phyloP scores from a whole-genome alignment of 306 rosid genomes.

The Trifolium fragiferum region DNA sequence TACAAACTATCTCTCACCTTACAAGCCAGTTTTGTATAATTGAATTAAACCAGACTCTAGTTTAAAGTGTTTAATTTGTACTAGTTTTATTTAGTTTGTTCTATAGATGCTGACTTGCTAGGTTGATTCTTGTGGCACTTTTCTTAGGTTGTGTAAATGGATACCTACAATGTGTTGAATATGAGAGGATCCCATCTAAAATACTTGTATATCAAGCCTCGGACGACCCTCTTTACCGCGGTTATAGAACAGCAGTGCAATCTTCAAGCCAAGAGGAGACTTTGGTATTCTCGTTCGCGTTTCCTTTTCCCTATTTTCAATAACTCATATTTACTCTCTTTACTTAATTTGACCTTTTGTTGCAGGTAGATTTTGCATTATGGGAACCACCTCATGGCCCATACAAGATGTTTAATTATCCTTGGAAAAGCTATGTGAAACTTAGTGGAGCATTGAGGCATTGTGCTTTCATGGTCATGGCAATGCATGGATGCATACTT shows the following conservation, averaged over 20 bases:
- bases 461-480: slow-evolving; percentile 86
- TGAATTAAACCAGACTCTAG: too few species aligned
- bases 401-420: slow-evolving; percentile 63
- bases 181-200: slow-evolving; percentile 73
- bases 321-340: slow-evolving; percentile 6
- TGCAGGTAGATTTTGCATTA: slow-evolving; percentile 73
- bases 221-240: slow-evolving; percentile 73
- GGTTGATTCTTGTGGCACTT: slow-evolving; percentile 26
- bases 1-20: too few species aligned
- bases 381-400: slow-evolving; percentile 93
- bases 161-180: slow-evolving; percentile 71
- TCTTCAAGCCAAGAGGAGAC: slow-evolving; percentile 76
- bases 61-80: neutral
- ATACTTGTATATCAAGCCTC: slow-evolving; percentile 77
- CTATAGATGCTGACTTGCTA: slow-evolving; percentile 2
- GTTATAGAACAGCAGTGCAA: slow-evolving; percentile 77
- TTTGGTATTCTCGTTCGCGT: slow-evolving; percentile 54
- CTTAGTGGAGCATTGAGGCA: slow-evolving; percentile 79
- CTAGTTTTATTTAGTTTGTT: neutral
- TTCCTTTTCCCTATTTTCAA: neutral
- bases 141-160: slow-evolving; percentile 64
- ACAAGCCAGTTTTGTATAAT: too few species aligned
- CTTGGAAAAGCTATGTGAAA: slow-evolving; percentile 71
- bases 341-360: neutral
- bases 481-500: slow-evolving; percentile 83